Conservation (phyloP, 495 filamentous ascomycete species). For the Trichoderma parareesei region DNA sequence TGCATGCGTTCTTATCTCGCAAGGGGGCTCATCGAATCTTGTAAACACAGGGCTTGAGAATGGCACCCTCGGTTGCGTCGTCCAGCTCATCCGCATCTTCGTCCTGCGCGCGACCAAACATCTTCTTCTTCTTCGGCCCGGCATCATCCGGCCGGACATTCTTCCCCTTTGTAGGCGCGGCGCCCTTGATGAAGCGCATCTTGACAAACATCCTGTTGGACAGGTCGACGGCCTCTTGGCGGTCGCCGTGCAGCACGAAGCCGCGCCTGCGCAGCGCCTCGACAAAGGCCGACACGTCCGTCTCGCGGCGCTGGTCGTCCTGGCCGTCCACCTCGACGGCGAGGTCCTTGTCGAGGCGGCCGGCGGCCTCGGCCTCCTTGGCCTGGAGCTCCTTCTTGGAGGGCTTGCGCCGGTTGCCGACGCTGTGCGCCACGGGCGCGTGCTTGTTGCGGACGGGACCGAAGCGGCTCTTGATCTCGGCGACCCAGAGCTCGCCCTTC, state of each 20-base stretch:
- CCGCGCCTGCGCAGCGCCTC: constrained; percentile 70
- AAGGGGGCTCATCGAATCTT: constrained; percentile 58
- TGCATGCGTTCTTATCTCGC: not conserved
- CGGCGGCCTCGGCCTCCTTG: constrained; percentile 24
- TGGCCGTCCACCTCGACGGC: constrained; percentile 45
- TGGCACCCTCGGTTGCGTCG: constrained; percentile 50
- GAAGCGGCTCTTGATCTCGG: constrained; percentile 92
- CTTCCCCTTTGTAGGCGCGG: constrained; percentile 62
- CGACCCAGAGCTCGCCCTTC: constrained; percentile 92
- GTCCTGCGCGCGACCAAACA: constrained; percentile 18
- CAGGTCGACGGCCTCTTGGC: constrained; percentile 56
- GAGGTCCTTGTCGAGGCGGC: constrained; percentile 35
- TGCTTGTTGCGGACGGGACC: constrained; percentile 51
- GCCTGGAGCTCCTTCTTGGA: constrained; percentile 43
- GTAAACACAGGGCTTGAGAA: constrained; percentile 95
- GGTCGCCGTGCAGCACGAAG: constrained; percentile 59
- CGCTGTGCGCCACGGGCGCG: constrained; percentile 54
- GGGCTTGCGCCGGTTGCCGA: constrained; percentile 44
- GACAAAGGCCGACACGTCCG: constrained; percentile 82
- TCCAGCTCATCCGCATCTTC: constrained; percentile 45
- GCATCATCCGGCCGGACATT: constrained; percentile 36
- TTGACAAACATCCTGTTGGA: constrained; percentile 97
- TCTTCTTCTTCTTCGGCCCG: constrained; percentile 53
- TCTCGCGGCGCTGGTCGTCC: constrained; percentile 51
- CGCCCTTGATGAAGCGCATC: constrained; percentile 84